phyloP scores from a whole-genome alignment of 176 grass and related monocot genomes.

The Oryza longistaminata region DNA sequence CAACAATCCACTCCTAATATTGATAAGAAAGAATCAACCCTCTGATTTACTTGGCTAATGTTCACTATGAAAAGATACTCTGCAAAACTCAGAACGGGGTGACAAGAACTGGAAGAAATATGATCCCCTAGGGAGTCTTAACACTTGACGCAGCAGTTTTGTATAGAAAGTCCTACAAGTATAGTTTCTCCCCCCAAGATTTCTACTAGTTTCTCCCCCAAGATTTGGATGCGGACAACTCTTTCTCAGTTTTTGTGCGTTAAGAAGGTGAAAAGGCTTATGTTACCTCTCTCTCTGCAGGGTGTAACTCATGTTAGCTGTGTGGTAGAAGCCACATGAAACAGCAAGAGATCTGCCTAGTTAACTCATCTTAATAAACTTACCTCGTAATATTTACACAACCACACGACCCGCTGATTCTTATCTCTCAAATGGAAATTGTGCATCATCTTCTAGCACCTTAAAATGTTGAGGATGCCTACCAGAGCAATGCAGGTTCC shows the following conservation, averaged over 20 bases:
- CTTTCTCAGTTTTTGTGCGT: conserved; percentile 15
- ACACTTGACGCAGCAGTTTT: background rate
- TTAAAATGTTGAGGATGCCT: conserved; percentile 63
- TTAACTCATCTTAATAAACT: conserved; percentile 14
- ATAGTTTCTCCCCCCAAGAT: background rate
- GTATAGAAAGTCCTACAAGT: background rate
- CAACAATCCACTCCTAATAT: background rate
- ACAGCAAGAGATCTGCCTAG: background rate
- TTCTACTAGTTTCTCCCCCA: background rate
- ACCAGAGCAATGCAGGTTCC: conserved; percentile 63
- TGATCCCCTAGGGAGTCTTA: background rate
- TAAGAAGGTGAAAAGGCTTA: background rate
- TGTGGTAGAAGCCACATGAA: background rate
- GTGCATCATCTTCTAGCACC: conserved; percentile 67
- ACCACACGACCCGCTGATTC: background rate
- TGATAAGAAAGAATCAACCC: background rate
- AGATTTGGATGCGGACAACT: background rate
- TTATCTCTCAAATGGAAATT: conserved; percentile 41
- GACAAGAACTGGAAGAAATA: background rate
- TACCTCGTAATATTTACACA: conserved; percentile 33
- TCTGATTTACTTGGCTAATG: background rate
- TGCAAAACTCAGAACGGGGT: background rate
- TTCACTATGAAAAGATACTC: background rate
- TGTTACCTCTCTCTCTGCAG: conserved; percentile 10
- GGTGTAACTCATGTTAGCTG: background rate